Conservation (phyloP, 805 yeast species). For the Wickerhamia fluorescens region DNA sequence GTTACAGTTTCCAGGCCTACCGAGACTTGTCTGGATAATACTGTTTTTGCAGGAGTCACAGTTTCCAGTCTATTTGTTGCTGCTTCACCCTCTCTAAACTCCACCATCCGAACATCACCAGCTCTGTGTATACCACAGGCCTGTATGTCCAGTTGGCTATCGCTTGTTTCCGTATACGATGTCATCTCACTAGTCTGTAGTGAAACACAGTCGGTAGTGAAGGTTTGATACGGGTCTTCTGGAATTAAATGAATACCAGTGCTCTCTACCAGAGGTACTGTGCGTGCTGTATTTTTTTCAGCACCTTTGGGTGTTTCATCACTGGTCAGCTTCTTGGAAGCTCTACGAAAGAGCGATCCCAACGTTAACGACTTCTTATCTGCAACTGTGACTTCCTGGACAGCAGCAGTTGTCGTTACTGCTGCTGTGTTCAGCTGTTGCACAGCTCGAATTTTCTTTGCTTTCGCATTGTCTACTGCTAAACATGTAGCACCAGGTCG, state of each 20-base stretch:
- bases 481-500: no score
- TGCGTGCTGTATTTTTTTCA: constrained; percentile 2
- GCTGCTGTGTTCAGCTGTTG: no score
- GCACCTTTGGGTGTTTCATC: constrained; percentile 2
- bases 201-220: constrained; percentile 31
- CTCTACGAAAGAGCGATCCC: constrained; percentile 4
- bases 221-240: constrained; percentile 11
- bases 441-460: no score
- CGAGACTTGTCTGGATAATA: background rate
- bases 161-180: constrained; percentile 4
- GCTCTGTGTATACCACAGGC: background rate
- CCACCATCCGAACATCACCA: no score
- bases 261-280: no score
- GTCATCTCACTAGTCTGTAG: constrained; percentile 35
- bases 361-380: no score
- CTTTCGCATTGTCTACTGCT: no score
- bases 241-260: no score
- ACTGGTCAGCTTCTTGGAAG: constrained; percentile 2
- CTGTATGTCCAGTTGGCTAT: no score
- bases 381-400: no score
- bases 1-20: background rate
- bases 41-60: background rate
- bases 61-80: background rate
- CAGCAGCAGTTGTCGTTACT: no score
- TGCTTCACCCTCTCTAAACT: no score